Evolutionary conservation across 2,329 filamentous ascomycete genomes (phyloP).

Genomic region (Xylariaceae sp.): DNA sequence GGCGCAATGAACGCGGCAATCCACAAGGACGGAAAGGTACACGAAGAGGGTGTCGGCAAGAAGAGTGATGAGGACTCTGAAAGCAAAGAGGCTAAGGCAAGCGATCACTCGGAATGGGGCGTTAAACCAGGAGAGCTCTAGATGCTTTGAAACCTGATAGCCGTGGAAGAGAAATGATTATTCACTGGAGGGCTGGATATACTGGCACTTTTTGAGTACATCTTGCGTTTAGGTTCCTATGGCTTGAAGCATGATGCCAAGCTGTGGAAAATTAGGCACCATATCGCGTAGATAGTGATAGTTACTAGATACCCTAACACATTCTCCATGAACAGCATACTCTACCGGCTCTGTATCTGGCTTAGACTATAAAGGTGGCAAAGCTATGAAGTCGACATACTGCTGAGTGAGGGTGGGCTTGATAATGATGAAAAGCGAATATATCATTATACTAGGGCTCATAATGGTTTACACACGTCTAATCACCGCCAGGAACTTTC

Average conservation of each 20-base stretch:
- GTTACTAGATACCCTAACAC: neutral
- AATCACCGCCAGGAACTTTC: no score
- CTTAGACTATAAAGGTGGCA: no score
- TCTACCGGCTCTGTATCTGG: no score
- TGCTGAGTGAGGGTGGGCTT: no score
- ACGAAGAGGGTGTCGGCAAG: conserved; percentile 34
- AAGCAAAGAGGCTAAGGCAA: conserved; percentile 27
- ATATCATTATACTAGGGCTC: no score
- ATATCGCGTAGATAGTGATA: neutral
- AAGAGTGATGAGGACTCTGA: conserved; percentile 35
- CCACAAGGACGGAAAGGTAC: neutral
- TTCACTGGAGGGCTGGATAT: neutral
- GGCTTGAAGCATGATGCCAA: neutral
- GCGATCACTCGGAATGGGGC: no score
- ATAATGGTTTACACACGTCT: no score
- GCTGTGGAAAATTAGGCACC: neutral
- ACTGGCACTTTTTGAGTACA: neutral
- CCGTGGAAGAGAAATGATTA: neutral
- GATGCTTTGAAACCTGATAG: neutral
- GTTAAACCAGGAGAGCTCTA: no score
- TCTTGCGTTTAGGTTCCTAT: no score
- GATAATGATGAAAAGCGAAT: no score
- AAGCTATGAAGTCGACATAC: no score
- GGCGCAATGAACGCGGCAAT: conserved; percentile 6
- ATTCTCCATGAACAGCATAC: no score